Base-by-base conservation (phyloP, 2,329 filamentous ascomycete species). In the Trichoderma hamatum region DNA sequence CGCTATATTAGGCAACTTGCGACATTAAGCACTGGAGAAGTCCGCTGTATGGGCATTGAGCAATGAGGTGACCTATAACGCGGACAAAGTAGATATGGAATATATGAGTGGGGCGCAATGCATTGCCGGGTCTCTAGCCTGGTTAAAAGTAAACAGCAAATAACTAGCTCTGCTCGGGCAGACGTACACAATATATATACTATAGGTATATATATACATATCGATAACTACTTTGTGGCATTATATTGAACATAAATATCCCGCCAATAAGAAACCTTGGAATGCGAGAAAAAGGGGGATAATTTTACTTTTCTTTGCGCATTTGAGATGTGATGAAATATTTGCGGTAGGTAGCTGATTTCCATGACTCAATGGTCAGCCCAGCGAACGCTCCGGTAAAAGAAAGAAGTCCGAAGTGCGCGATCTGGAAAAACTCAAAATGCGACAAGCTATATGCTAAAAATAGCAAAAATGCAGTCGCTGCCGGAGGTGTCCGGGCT, bases 341-440 rank as follows among this genome's bases (percentile, higher is more conserved):
- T 10, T 46, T n/a, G 21, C 16, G 11, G 19, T 26, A 10, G 6
- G 13, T 24, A 32, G 26, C 46, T 26, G 43, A 63, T 21, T 63
- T 32, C 28, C 28, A 51, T 63, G 60, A 52, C 60, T 63, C 60
- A 36, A 19, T 43, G 2, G 16, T 43, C 39, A 43, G 39, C 43
- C 30, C 5, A 30, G 30, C 4, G 9, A 46, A 63, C 60, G 21
- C 43, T 34, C 26, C 60, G 60, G 59, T 7, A 30, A 26, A 30
- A n/a, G 49, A 28, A 39, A n/a, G 21, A 55, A n/a, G 61, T 64
- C 61, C 61, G 61, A 64, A 54, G 61, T 55, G 61, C 61, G 61
- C 61, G 61, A 30, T 19, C 19, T 43, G 24, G 6, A n/a, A 43
- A 55, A 39, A 16, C 5, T 55, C 34, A 30, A 36, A 55, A n/a